phyloP scores from a whole-genome alignment of 78 protist species.

The Dictyostelium purpureum region DNA sequence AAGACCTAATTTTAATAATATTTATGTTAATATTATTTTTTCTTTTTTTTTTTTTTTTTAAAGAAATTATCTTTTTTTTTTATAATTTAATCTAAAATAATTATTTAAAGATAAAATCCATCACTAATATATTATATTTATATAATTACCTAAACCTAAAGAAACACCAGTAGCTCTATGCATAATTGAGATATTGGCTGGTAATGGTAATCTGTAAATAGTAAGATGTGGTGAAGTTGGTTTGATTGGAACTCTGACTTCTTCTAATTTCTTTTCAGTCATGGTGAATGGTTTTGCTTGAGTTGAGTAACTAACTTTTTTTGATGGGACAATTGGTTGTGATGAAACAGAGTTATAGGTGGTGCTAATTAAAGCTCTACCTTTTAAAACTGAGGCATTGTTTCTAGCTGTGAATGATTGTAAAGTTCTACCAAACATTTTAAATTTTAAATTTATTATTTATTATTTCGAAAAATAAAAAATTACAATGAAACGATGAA shows the following conservation, averaged over 20 bases:
- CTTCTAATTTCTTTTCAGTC: conserved; percentile 41
- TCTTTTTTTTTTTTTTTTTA: too few relatives aligned
- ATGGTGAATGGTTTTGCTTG: conserved; percentile 31
- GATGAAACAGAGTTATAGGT: neutral
- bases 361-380: neutral
- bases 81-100: too few relatives aligned
- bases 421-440: conserved; percentile 27
- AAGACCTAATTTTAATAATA: too few relatives aligned
- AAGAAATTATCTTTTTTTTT: too few relatives aligned
- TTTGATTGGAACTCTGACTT: neutral
- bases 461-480: neutral
- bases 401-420: conserved; percentile 1
- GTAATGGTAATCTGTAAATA: conserved; percentile 72
- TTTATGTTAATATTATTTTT: too few relatives aligned
- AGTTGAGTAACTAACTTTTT: neutral
- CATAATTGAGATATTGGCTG: conserved; percentile 70
- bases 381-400: neutral
- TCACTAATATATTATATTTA: too few relatives aligned
- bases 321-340: neutral
- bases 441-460: neutral
- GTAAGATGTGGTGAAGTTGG: conserved; percentile 81
- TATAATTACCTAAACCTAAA: conserved; percentile 57
- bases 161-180: conserved; percentile 80
- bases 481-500: neutral
- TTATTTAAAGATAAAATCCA: too few relatives aligned